Percentiles rank a stretch among this genome's conserved stretches.
Evolutionary conservation across 306 rosid genomes (phyloP).

Genomic region (Alnus glutinosa): DNA sequence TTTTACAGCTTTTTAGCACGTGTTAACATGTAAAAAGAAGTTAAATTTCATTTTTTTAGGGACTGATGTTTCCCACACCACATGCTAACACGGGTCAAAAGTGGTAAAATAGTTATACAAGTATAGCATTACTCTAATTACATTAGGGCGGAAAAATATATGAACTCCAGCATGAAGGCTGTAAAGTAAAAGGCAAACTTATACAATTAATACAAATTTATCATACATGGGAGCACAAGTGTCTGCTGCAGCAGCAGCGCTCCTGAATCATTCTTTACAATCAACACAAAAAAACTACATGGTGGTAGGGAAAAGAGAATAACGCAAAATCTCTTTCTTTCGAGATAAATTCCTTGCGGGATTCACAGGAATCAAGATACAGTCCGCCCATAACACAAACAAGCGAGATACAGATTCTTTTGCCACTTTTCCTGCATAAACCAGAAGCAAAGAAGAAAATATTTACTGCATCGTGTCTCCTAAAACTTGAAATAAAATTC

Average conservation of each 20-base stretch:
- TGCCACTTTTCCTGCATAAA: conserved; percentile 87
- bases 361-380: conserved; percentile 52
- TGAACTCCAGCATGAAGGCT: background rate
- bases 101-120: no score
- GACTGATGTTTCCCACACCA: no score
- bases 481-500: no score
- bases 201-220: conserved; percentile 4
- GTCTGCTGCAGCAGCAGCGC: background rate
- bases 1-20: no score
- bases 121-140: no score
- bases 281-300: conserved; percentile 9
- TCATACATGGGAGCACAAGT: conserved; percentile 11
- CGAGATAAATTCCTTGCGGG: conserved; percentile 18
- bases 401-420: conserved; percentile 82
- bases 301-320: background rate
- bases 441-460: conserved; percentile 5
- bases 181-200: background rate
- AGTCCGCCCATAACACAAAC: conserved; percentile 89
- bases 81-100: no score
- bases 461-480: background rate
- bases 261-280: conserved; percentile 26
- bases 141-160: background rate
- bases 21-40: no score
- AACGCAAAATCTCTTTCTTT: conserved; percentile 7
- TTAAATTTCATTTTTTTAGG: no score